Percentiles rank a stretch among this genome's conserved stretches.
phyloP scores from a whole-genome alignment of 2,329 filamentous ascomycete species.

The Diaporthe ampelina region DNA sequence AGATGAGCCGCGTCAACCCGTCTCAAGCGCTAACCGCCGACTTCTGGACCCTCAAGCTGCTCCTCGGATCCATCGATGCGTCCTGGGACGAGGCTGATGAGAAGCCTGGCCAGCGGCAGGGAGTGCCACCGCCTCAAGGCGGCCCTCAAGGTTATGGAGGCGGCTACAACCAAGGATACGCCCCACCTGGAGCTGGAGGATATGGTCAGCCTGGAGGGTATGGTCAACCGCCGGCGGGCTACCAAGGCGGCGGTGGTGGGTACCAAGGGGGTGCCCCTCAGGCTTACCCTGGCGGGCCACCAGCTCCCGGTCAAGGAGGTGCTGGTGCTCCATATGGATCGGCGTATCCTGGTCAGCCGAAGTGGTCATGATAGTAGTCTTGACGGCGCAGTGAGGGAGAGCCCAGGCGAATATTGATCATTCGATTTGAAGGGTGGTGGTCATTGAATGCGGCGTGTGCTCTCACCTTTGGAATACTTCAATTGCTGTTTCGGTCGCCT shows the following conservation, averaged over 20 bases:
- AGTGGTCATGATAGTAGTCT: background rate
- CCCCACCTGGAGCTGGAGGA: background rate
- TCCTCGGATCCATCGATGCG: background rate
- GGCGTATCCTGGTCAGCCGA: constrained; percentile 8
- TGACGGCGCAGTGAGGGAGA: background rate
- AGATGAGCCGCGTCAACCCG: constrained; percentile 8
- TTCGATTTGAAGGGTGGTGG: background rate
- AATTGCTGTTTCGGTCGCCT: background rate
- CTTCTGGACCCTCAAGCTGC: constrained; percentile 20
- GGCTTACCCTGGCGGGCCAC: constrained; percentile 7
- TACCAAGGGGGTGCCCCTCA: background rate
- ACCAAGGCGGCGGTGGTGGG: constrained; percentile 1
- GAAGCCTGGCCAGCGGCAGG: background rate
- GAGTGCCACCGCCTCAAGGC: background rate
- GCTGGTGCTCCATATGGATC: background rate
- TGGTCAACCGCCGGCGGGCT: constrained; percentile 4
- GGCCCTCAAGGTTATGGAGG: background rate
- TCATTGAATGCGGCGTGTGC: background rate
- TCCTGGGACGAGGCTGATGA: constrained; percentile 8
- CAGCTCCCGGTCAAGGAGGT: background rate
- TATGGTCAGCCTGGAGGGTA: background rate
- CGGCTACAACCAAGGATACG: constrained; percentile 7
- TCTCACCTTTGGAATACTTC: background rate
- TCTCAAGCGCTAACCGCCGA: constrained; percentile 2
- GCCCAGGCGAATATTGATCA: background rate